Base-by-base conservation (phyloP, 768 basidiomycete genomes). In the Pulveroboletus sp. region DNA sequence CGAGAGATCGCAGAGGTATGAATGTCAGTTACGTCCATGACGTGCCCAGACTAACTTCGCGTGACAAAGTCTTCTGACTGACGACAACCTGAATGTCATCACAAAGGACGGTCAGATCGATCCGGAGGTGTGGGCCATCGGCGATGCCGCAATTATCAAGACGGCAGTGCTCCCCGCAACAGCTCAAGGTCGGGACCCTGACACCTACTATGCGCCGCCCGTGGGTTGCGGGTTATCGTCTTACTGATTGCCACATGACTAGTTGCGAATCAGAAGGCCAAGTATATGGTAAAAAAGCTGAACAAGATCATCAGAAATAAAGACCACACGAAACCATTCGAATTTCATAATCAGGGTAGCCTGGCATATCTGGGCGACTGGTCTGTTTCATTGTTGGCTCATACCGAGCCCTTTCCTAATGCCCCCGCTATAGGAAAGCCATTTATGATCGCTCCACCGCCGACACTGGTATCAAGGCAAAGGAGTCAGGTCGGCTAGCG, bases 291-390 rank as follows among this genome's bases (percentile, higher is more conserved):
- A 33, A 80, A 81, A 56, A 79, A 79, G 59, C 71, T 92, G 43
- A 92, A 90, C 67, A 76, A 67, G 54, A 69, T 84, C 35, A 78
- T 73, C 30, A 81, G 75, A 58, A 78, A 78, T 49, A 69, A 70
- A 40, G 69, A 71, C 24, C 66, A 70, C 6, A 56, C 68, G 3
- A 70, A 73, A 47, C 77, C 81, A 4, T 93, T 93, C 69, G 68
- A 75, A 53, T 92, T 89, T 69, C 74, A 79, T 36, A 85, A 86
- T 58, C 73, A 75, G 41, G 90, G 91, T 7, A 86, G 80, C 49
- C 68, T 93, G 63, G 89, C 91, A 10, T 92, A 91, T 65, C 71
- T 92, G 37, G 89, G 89, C 18, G 78, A 84, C 57, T 89, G 85
- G 82, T 79, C 40, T 80, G 27, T 27, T 69, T 17, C 11, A 32